phyloP scores from a whole-genome alignment of 495 filamentous ascomycete species.

The Podospora fimiseda region DNA sequence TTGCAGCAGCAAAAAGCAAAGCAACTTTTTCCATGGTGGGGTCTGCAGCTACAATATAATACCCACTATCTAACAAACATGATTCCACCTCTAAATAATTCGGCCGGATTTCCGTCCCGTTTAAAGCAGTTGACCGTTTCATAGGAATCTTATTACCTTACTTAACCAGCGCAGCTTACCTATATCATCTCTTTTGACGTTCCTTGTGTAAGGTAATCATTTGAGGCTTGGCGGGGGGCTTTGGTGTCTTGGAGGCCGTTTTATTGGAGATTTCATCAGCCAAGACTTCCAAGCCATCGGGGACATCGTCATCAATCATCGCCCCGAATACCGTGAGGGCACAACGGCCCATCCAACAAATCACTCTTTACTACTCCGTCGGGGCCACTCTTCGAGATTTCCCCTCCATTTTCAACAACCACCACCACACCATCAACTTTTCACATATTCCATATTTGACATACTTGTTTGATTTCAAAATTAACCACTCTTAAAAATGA shows the following conservation, averaged over 20 bases:
- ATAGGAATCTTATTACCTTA: too few species aligned
- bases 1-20: neutral
- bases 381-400: too few species aligned
- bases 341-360: constrained; percentile 5
- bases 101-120: too few species aligned
- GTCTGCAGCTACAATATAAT: too few species aligned
- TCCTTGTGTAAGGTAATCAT: neutral
- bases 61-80: too few species aligned
- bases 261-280: constrained; percentile 24
- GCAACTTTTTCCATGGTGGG: neutral
- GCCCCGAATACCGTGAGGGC: too few species aligned
- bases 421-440: neutral
- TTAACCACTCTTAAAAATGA: constrained; percentile 53
- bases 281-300: constrained; percentile 19
- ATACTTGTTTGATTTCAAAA: neutral
- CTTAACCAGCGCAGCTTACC: neutral
- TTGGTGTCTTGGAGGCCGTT: constrained; percentile 15
- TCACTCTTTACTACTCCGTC: too few species aligned
- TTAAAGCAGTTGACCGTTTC: too few species aligned
- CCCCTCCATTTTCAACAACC: neutral
- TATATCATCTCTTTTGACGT: too few species aligned
- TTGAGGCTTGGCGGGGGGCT: neutral
- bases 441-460: neutral
- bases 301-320: constrained; percentile 20
- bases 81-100: neutral